These are phyloP conservation scores for Lachancea fermentati DNA, from an alignment of 805 yeast genomes.

Conservation along the genomic window DNA sequence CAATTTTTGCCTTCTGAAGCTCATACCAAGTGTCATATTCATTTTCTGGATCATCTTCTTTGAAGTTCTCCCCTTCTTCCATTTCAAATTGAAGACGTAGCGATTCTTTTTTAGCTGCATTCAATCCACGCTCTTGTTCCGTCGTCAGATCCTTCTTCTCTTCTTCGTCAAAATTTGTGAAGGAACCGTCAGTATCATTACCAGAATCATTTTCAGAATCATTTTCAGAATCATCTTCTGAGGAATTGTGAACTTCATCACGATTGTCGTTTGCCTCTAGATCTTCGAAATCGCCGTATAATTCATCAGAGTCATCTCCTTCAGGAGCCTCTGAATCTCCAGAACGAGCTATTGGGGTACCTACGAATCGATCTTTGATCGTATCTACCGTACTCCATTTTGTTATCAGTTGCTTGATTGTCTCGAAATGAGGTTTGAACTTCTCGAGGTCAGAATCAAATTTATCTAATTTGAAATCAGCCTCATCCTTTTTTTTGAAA, in stretches of 20 bases:
- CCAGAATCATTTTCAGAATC: slow-evolving; percentile 20
- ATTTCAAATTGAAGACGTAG: slow-evolving; percentile 80
- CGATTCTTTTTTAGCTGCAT: slow-evolving; percentile 86
- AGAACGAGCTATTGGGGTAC: slow-evolving; percentile 23
- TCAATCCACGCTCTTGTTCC: slow-evolving; percentile 70
- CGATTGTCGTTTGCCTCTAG: slow-evolving; percentile 35
- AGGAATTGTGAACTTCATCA: slow-evolving; percentile 7
- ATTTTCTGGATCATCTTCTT: slow-evolving; percentile 74
- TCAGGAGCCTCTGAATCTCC: slow-evolving; percentile 27
- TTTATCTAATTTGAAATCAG: slow-evolving; percentile 5
- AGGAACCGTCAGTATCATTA: slow-evolving; percentile 35
- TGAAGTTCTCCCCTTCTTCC: slow-evolving; percentile 59
- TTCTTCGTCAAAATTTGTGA: slow-evolving; percentile 38
- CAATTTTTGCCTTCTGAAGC: slow-evolving; percentile 92
- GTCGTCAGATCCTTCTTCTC: slow-evolving; percentile 43
- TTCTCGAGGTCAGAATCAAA: slow-evolving; percentile 28
- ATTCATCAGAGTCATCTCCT: slow-evolving; percentile 41
- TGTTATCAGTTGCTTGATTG: slow-evolving; percentile 25
- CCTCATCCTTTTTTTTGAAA: slow-evolving; percentile 46
- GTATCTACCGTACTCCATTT: slow-evolving; percentile 28
- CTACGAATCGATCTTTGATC: slow-evolving; percentile 30
- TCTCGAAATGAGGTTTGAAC: slow-evolving; percentile 32
- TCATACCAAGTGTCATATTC: slow-evolving; percentile 98
- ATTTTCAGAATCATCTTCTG: slow-evolving; percentile 11
- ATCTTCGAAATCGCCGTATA: slow-evolving; percentile 55